Conservation (phyloP, 768 basidiomycete genomes). For the Kwoniella sp. region DNA sequence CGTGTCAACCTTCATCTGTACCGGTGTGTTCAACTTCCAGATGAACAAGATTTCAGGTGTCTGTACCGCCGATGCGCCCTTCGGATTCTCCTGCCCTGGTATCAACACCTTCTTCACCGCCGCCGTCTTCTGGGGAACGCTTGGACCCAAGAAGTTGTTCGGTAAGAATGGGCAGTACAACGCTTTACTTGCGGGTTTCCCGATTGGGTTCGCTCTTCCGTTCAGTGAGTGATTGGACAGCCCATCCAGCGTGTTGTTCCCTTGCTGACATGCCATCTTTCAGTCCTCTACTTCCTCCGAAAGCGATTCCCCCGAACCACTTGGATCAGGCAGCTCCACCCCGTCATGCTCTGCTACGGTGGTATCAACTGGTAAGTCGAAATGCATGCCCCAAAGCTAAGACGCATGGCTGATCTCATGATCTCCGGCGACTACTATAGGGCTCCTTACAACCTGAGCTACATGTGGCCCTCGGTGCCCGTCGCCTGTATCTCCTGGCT, state of each 20-base stretch:
- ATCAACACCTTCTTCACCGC: constrained; percentile 59
- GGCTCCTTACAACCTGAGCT: constrained; percentile 45
- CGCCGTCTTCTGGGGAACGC: constrained; percentile 56
- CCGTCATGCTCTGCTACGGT: constrained; percentile 36
- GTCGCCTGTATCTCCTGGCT: constrained; percentile 43
- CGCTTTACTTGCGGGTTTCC: constrained; percentile 72
- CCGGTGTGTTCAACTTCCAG: constrained; percentile 55
- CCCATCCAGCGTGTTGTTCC: no score
- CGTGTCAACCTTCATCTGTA: constrained; percentile 53
- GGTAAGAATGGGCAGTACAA: constrained; percentile 57
- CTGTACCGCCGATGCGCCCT: constrained; percentile 55
- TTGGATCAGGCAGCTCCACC: constrained; percentile 39
- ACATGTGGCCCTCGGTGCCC: constrained; percentile 42
- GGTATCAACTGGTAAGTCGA: constrained; percentile 17
- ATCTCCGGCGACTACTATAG: no score
- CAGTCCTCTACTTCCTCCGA: constrained; percentile 22
- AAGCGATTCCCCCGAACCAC: constrained; percentile 26
- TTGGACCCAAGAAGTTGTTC: constrained; percentile 57
- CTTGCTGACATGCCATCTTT: not conserved
- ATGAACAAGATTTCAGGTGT: constrained; percentile 60
- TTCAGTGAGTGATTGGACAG: constrained; percentile 57
- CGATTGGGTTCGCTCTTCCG: constrained; percentile 72
- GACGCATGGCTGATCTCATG: no score
- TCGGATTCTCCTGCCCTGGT: constrained; percentile 57
- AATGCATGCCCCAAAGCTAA: no score